Evolutionary conservation across 257 asterid species (phyloP).

Genomic region (Nicotiana obtusifolia): DNA sequence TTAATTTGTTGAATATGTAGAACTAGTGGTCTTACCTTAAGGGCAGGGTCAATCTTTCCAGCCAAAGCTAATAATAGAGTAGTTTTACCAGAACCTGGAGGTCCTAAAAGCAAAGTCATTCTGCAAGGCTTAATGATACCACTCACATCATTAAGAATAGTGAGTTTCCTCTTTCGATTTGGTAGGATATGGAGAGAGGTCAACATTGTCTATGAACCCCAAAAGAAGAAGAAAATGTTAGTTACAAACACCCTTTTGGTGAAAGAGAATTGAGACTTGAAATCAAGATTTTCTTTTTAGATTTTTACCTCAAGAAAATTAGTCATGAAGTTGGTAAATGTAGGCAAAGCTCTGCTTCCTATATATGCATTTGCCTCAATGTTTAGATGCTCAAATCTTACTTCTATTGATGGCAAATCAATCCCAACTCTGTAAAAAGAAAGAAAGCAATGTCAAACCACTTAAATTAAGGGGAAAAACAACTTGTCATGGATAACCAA

Average conservation of each 20-base stretch:
- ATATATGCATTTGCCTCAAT: background rate
- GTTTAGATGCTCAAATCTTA: background rate
- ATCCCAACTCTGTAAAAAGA: background rate
- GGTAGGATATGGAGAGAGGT: constrained; percentile 35
- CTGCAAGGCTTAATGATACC: constrained; percentile 59
- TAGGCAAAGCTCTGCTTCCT: background rate
- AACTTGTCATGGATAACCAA: background rate
- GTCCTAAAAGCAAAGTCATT: background rate
- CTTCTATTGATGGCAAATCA: background rate
- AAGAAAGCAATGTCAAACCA: background rate
- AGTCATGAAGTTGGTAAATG: background rate
- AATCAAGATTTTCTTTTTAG: background rate
- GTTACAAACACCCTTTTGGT: background rate
- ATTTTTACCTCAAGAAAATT: background rate
- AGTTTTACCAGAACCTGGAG: background rate
- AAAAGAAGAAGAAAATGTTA: background rate
- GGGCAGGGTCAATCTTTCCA: constrained; percentile 45
- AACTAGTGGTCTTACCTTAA: constrained; percentile 25
- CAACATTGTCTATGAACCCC: background rate
- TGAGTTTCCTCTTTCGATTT: constrained; percentile 37
- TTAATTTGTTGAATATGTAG: background rate
- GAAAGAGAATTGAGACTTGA: background rate
- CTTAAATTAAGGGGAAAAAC: background rate
- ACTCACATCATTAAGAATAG: constrained; percentile 51
- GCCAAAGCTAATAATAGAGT: constrained; percentile 55